A percentile compares a stretch with the other conserved stretches of the same genome.
Conservation (phyloP, 257 asterid species). For the Solanum gandarillasii region DNA sequence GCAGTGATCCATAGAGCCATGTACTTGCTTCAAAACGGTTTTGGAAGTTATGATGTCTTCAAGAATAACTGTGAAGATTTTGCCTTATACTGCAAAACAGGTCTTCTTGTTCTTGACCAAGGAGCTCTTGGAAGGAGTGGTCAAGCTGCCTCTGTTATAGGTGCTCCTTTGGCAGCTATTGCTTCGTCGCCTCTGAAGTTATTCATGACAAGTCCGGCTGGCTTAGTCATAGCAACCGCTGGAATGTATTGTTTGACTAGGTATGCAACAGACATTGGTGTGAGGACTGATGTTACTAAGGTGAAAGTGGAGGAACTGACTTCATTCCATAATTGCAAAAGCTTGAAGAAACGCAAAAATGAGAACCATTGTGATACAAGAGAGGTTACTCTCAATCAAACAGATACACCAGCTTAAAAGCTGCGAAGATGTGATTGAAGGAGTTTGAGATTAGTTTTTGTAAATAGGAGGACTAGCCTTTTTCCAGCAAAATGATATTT, state of each 20-base stretch:
- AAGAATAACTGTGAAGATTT: slow-evolving; percentile 33
- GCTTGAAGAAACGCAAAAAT: not conserved
- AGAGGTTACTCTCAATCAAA: not conserved
- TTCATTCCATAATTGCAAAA: not conserved
- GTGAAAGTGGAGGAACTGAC: slow-evolving; percentile 25
- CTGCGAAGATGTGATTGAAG: not conserved
- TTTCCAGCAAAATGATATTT: not conserved
- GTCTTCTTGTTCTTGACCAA: slow-evolving; percentile 10
- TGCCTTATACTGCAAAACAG: slow-evolving; percentile 35
- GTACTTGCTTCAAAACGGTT: slow-evolving; percentile 23
- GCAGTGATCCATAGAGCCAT: slow-evolving; percentile 19
- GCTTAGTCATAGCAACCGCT: slow-evolving; percentile 10
- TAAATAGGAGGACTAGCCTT: not conserved
- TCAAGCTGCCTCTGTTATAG: slow-evolving; percentile 12
- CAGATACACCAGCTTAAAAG: not conserved
- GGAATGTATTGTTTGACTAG: slow-evolving; percentile 21
- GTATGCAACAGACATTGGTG: slow-evolving; percentile 32
- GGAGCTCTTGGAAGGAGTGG: slow-evolving; percentile 25
- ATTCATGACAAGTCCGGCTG: slow-evolving; percentile 15
- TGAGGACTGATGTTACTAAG: slow-evolving; percentile 21
- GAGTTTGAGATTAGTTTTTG: not conserved
- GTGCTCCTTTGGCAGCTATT: slow-evolving; percentile 23
- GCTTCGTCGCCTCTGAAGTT: slow-evolving; percentile 17
- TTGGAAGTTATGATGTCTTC: slow-evolving; percentile 18
- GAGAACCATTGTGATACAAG: not conserved